Base-by-base conservation (phyloP, 2,329 filamentous ascomycete species). In the Clonostachys byssicola region DNA sequence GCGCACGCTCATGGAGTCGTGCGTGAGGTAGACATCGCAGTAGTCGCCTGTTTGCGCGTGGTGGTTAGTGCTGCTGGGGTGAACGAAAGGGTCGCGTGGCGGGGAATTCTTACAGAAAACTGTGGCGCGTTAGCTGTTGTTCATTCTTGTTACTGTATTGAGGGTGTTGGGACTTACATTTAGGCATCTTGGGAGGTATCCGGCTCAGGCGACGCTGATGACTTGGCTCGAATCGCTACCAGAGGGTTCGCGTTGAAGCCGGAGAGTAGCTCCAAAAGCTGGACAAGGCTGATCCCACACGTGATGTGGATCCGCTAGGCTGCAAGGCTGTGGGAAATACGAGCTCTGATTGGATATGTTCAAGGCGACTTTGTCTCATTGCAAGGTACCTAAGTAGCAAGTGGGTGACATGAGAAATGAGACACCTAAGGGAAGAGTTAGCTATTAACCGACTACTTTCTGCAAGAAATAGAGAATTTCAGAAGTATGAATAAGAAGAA, bases 11-110 rank as follows among this genome's bases (percentile, higher is more conserved):
- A 97, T 97, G 42, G 91, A 96, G 79, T 99, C 94, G 80, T 99
- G 94, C 57, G 94, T 99, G 60, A 99, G 88, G 80, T 99, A 99
- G 70, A 99, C 94, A 87, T 99, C 94, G 81, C 94, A 99, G 73
- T 99, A 99, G 70, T 99, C 94, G 79, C 92, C 70, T 72, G 39
- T 42, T 18, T 23, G 30, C 14, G 16, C 45, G 34, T 33, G n/a
- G 23, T 12, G 23, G 45, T 35, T 20, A 18, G 44, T 50, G 18
- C 39, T 46, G 38, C 44, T 48, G 36, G 38, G 48, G 38, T 47
- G 8, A n/a, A n/a, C n/a, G 8, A 23, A 30, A 9, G 2, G 45
- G 33, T 44, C 30, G 33, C n/a, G 40, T 40, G 38, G 10, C 46
- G 47, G 81, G 79, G 14, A 34, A 40, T 35, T 36, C 52, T 34